Evolutionary conservation across 2,329 filamentous ascomycete species (phyloP), one percentile per base, ranked within the genome.

Genomic region (Talaromyces marneffei): DNA sequence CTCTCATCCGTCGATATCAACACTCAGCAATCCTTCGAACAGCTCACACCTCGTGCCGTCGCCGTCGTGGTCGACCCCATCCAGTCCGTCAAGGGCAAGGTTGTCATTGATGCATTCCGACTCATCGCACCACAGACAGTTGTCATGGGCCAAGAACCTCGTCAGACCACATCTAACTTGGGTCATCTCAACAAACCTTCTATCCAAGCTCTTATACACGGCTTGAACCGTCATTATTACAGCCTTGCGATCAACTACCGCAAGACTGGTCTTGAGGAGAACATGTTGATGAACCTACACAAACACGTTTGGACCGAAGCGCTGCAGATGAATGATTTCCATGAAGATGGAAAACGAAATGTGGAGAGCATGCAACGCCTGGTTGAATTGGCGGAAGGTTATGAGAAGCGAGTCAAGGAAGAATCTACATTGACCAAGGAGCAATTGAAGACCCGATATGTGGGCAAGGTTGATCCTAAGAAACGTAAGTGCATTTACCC

Each of bases 251-350:
- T 99, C 80, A 92, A 97, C 79, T 99, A 99, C 79, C 85, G 93
- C 73, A 99, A 99, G 82, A 96, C 93, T 0, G 93, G 91, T 0
- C 82, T 99, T 56, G 94, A 99, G 76, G 95, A 99, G 82, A 97
- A 96, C 78, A 99, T 99, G 94, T 79, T 99, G 71, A 99, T 99
- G 95, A 99, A 99, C 75, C 81, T 99, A 67, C 94, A 99, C 84
- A 99, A 99, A 83, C 94, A 97, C 69, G 92, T 97, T 48, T 99
- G 94, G 94, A 99, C 95, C 0, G 94, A 99, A 77, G 94, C 93
- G 4, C 78, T 99, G 66, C 87, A 96, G 74, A 97, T 99, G 92
- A 90, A 93, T 64, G 92, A 97, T 77, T 99, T 99, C 83, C 85
- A 87, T 66, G 80, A 85, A 61, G 93, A 97, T 74, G 91, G 87